A percentile compares a stretch with the other conserved stretches of the same genome.
Conservation (phyloP, 2,329 filamentous ascomycete species). For the Fusarium palustre region DNA sequence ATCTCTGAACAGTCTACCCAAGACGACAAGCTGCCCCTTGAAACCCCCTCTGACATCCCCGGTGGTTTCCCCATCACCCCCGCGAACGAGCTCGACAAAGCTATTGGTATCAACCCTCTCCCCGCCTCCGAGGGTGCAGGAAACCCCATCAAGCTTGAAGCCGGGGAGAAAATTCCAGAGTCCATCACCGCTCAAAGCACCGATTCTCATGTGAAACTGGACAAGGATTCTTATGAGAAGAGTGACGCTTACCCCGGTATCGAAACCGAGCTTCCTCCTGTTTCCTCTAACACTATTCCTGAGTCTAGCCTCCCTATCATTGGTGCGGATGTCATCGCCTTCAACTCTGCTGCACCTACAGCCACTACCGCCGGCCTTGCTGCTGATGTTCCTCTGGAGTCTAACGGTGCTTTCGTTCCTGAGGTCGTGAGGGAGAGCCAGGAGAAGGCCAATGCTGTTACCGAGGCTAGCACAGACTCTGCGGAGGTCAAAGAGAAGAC, state of each 20-base stretch:
- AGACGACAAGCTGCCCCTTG: constrained; percentile 48
- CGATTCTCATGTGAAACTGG: constrained; percentile 78
- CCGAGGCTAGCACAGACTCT: constrained; percentile 76
- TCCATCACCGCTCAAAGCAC: constrained; percentile 74
- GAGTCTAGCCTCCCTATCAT: constrained; percentile 82
- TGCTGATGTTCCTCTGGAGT: constrained; percentile 74
- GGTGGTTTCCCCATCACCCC: constrained; percentile 76
- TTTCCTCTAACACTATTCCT: constrained; percentile 76
- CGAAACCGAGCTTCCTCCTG: constrained; percentile 63
- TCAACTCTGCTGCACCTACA: constrained; percentile 65
- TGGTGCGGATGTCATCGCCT: constrained; percentile 58
- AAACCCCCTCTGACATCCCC: constrained; percentile 54
- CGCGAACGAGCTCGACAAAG: constrained; percentile 61
- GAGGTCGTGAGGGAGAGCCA: constrained; percentile 77
- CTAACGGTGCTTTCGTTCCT: constrained; percentile 54
- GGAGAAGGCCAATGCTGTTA: constrained; percentile 69
- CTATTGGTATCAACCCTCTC: constrained; percentile 70
- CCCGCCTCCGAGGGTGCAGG: constrained; percentile 72
- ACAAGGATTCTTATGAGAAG: constrained; percentile 89
- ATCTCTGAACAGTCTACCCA: constrained; percentile 34
- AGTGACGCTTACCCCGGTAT: constrained; percentile 72
- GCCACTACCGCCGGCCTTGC: constrained; percentile 78
- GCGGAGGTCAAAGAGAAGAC: constrained; percentile 78
- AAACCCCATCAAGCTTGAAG: constrained; percentile 83
- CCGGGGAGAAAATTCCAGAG: constrained; percentile 84